Conservation (phyloP, 805 yeast genomes). For the Lachancea quebecensis region DNA sequence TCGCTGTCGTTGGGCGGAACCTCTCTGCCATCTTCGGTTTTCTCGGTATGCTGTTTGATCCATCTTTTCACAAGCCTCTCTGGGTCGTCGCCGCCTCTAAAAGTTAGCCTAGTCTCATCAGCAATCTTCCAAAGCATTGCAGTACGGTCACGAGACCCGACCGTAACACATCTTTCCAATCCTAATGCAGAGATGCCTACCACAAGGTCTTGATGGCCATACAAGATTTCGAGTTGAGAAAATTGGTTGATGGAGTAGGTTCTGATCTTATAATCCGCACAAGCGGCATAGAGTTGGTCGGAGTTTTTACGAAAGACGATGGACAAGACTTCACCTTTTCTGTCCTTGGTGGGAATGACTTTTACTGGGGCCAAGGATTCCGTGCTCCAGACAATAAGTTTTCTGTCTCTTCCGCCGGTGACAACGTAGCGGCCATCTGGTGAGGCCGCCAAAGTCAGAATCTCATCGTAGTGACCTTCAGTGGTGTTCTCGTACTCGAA, state of each 20-base stretch:
- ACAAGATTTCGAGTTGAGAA: constrained; percentile 82
- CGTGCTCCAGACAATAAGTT: constrained; percentile 79
- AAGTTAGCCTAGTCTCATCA: constrained; percentile 89
- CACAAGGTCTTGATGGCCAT: constrained; percentile 92
- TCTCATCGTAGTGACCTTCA: constrained; percentile 72
- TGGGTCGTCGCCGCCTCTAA: constrained; percentile 78
- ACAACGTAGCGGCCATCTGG: constrained; percentile 85
- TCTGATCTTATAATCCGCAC: constrained; percentile 86
- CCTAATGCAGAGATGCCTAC: constrained; percentile 73
- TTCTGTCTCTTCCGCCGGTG: constrained; percentile 82
- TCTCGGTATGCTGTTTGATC: constrained; percentile 29
- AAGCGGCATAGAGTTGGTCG: constrained; percentile 84
- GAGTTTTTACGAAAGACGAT: constrained; percentile 71
- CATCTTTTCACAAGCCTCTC: constrained; percentile 35
- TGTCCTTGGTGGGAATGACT: constrained; percentile 67
- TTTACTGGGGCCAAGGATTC: constrained; percentile 70
- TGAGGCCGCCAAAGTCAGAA: constrained; percentile 71
- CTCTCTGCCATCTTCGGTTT: constrained; percentile 26
- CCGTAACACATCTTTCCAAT: constrained; percentile 90
- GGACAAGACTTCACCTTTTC: constrained; percentile 65
- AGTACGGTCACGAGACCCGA: constrained; percentile 90
- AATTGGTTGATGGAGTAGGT: constrained; percentile 79
- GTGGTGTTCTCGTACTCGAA: constrained; percentile 42
- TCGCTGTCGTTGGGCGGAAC: constrained; percentile 26
- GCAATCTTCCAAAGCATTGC: constrained; percentile 96